Evolutionary conservation across 2,329 filamentous ascomycete genomes (phyloP), one percentile per base, ranked within the genome.

Genomic region (Ophiostoma sp.): DNA sequence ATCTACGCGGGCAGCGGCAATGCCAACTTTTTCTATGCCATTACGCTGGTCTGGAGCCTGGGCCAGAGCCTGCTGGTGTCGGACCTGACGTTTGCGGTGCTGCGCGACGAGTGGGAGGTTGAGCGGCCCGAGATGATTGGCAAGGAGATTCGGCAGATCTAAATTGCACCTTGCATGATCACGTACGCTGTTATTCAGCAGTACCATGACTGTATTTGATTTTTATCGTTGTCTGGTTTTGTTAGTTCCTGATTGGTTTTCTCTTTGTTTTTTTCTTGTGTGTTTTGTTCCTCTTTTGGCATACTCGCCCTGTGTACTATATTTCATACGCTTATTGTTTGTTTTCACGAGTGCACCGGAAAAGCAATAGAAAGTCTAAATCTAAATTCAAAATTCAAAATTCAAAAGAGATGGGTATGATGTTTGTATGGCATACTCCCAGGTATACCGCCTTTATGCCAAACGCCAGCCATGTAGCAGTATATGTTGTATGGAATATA

Each of bases 1-100:
- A 94, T 99, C 71, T 99, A 98, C 77, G 95, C 95, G 2, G 95
- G 95, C 67, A 97, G 93, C 70, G 95, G 95, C 36, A 99, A 99
- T 76, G 95, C 95, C 71, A 99, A 99, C 79, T 99, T 99, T 82
- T 99, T 99, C 81, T 99, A 99, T 78, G 95, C 95, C 74, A 98
- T 99, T 76, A 99, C 95, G 0, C 82, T 99, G n/a, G 95, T 99
- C 0, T 99, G 95, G 95, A 96, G 93, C 77, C 79, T 99, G 33
- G 95, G 93, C 0, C 85, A 96, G 75, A 94, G 93, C 52, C 84
- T 99, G 73, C 82, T 99, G 39, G 86, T 98, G 7, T 93, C 92
- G 13, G 95, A 99, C 78, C 84, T 93, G 69, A 84, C 97, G 1
- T 98, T 96, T 80, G 93, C 95, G 0, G 88, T 94, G 6, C 82